These are phyloP conservation scores for Chrysanthemum makinoi DNA, from an alignment of 129 eudicot species.

Conservation along the genomic window DNA sequence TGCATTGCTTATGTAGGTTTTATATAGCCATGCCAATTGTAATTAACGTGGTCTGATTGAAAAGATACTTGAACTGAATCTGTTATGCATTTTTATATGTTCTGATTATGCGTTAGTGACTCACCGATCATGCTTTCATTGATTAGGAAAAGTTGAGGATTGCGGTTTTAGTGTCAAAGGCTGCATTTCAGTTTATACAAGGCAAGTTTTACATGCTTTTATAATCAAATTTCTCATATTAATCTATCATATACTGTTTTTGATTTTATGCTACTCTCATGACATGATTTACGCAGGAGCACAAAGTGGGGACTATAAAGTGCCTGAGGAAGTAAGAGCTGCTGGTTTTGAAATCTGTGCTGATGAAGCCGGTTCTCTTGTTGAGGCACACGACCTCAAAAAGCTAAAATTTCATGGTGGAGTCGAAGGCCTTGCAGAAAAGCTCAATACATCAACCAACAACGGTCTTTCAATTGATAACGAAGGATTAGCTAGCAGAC, in stretches of 20 bases:
- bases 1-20: not conserved
- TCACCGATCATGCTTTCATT: conserved; percentile 15
- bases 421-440: conserved; percentile 56
- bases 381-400: conserved; percentile 84
- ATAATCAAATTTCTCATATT: conserved; percentile 5
- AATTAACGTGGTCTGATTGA: not conserved
- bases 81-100: not conserved
- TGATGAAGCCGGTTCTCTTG: conserved; percentile 79
- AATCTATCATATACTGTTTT: not conserved
- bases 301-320: conserved; percentile 58
- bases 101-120: conserved; percentile 1
- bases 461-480: conserved; percentile 53
- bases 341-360: conserved; percentile 84
- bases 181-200: conserved; percentile 90
- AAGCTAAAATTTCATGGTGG: conserved; percentile 86
- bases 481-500: conserved; percentile 44
- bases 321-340: conserved; percentile 76
- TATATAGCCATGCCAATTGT: not conserved
- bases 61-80: not conserved
- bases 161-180: conserved; percentile 93
- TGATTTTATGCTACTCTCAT: conserved; percentile 2
- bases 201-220: conserved; percentile 44
- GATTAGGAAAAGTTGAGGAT: conserved; percentile 83
- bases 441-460: conserved; percentile 63
- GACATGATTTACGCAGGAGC: conserved; percentile 53